phyloP scores from a whole-genome alignment of 2,329 filamentous ascomycete species.

The Clarireedia monteithiana region DNA sequence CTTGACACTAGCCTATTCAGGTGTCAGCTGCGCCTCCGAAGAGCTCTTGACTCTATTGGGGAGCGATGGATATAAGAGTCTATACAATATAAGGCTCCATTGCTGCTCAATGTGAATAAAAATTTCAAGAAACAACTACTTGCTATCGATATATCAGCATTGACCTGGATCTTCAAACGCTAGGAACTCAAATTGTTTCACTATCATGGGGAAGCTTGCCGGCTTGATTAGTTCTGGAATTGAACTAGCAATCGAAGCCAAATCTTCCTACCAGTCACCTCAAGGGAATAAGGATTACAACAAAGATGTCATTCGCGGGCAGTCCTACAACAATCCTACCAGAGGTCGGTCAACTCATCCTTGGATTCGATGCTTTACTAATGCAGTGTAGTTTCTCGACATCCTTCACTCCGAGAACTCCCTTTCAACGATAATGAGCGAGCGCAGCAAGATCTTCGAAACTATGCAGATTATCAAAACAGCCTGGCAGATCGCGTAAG shows the following conservation, averaged over 20 bases:
- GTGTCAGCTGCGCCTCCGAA: no score
- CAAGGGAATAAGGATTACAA: neutral
- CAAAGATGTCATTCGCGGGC: neutral
- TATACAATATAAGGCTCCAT: no score
- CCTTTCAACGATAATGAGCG: neutral
- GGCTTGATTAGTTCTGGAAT: conserved; percentile 5
- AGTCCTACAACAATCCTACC: neutral
- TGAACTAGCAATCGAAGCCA: conserved; percentile 7
- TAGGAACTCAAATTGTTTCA: neutral
- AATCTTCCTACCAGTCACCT: neutral
- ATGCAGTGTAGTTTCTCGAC: no score
- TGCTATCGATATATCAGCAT: no score
- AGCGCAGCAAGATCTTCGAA: conserved; percentile 3
- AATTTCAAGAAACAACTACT: no score
- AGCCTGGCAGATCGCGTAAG: neutral
- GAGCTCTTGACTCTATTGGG: no score
- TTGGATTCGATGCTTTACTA: no score
- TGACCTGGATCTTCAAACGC: no score
- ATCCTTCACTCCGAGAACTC: no score
- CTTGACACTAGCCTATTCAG: no score
- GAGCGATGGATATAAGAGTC: no score
- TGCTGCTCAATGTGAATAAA: no score
- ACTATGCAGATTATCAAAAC: conserved; percentile 1
- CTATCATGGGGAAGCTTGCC: conserved; percentile 1
- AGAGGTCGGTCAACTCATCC: neutral